A percentile compares a stretch with the other conserved stretches of the same genome.
Conservation (phyloP, 2,329 filamentous ascomycete species). For the Colletotrichum neosansevieriae region DNA sequence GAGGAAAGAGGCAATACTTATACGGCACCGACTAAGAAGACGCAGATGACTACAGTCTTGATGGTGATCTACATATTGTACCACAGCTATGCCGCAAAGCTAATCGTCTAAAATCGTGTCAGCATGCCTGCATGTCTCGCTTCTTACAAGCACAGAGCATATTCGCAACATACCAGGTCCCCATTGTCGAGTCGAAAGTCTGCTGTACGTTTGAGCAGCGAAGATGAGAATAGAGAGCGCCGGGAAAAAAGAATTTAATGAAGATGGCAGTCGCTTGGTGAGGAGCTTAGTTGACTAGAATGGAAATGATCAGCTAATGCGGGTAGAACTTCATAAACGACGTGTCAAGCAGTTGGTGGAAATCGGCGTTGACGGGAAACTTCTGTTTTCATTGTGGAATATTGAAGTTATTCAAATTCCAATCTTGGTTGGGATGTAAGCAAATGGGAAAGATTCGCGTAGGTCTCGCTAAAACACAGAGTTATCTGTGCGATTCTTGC, state of each 20-base stretch:
- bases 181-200: conserved; percentile 44
- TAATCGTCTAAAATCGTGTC: conserved; percentile 43
- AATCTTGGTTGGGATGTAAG: no score
- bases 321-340: not conserved
- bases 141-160: not conserved
- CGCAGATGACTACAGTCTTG: conserved; percentile 52
- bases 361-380: no score
- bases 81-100: conserved; percentile 45
- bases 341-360: no score
- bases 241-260: conserved; percentile 6
- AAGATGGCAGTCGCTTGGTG: no score
- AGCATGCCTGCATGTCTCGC: not conserved
- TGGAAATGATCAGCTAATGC: not conserved
- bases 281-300: not conserved
- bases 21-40: conserved; percentile 55
- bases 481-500: no score
- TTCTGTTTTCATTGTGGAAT: no score
- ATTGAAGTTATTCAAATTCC: no score
- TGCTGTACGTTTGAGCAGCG: conserved; percentile 44
- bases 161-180: conserved; percentile 44
- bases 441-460: no score
- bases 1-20: conserved; percentile 43
- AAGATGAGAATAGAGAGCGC: conserved; percentile 46
- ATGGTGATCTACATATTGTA: conserved; percentile 15
- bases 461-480: no score